phyloP scores from a whole-genome alignment of 148 eudicot genomes.

The Arbutus unedo region DNA sequence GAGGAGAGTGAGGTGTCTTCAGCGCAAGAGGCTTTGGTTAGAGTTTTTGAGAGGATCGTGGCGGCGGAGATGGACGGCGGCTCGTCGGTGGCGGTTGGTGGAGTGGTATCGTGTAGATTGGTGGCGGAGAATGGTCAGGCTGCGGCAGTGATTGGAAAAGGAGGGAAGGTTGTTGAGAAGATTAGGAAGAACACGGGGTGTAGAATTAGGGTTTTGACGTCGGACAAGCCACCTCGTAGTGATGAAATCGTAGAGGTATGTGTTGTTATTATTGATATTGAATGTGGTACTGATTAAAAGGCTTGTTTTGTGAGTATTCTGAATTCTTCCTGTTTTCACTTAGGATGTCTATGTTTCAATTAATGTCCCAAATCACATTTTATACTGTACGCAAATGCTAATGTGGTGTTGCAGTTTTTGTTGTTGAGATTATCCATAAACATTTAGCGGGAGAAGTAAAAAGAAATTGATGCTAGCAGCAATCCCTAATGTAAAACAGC shows the following conservation, averaged over 20 bases:
- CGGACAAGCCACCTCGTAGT: background rate
- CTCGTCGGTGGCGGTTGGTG: background rate
- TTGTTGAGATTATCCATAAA: background rate
- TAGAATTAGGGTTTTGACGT: background rate
- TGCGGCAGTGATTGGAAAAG: background rate
- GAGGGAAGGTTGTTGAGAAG: conserved; percentile 1
- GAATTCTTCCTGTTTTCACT: background rate
- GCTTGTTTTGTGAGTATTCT: background rate
- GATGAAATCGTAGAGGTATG: conserved; percentile 1
- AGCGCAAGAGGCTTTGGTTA: conserved; percentile 63
- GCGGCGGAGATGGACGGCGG: conserved; percentile 45
- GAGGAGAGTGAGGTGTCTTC: conserved; percentile 43
- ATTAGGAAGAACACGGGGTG: conserved; percentile 2
- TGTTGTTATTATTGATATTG: background rate
- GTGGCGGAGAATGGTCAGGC: conserved; percentile 4
- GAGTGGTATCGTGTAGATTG: background rate
- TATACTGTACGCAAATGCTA: background rate
- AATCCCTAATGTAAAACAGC: no score
- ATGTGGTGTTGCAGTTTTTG: background rate
- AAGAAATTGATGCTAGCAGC: no score
- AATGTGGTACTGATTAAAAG: background rate
- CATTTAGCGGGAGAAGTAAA: no score
- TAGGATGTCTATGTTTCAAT: background rate
- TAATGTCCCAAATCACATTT: background rate
- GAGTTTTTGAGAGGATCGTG: conserved; percentile 77